Conservation (phyloP, 2,329 filamentous ascomycete species). For the Chaetomiaceae sp. region DNA sequence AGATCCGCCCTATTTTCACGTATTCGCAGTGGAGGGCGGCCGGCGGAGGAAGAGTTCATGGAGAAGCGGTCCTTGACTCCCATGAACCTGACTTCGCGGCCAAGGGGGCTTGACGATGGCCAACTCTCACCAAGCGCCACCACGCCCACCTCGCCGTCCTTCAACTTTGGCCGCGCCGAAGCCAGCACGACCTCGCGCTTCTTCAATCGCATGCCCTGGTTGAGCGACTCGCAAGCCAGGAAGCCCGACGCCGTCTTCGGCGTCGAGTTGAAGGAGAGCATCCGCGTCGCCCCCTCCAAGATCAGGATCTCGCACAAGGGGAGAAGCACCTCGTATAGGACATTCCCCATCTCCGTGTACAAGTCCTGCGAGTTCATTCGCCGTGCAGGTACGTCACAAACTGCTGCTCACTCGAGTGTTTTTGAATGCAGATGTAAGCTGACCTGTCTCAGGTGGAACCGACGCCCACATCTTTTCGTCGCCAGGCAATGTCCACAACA, state of each 20-base stretch:
- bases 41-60: constrained; percentile 17
- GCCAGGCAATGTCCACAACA: constrained; percentile 20
- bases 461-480: constrained; percentile 19
- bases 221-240: constrained; percentile 3
- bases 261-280: constrained; percentile 22
- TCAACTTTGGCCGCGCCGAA: neutral
- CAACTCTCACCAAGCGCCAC: neutral
- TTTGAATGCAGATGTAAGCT: too few species aligned
- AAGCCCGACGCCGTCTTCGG: constrained; percentile 19
- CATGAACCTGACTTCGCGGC: constrained; percentile 5
- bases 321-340: constrained; percentile 20
- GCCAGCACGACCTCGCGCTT: constrained; percentile 2
- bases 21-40: constrained; percentile 12
- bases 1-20: constrained; percentile 19
- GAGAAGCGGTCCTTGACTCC: constrained; percentile 23
- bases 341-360: constrained; percentile 22
- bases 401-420: too few species aligned
- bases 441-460: constrained; percentile 10
- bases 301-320: constrained; percentile 27
- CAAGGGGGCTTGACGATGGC: neutral
- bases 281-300: constrained; percentile 21
- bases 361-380: constrained; percentile 27
- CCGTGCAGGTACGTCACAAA: constrained; percentile 12
- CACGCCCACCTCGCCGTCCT: constrained; percentile 3
- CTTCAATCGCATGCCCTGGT: constrained; percentile 18